Base-by-base conservation (phyloP, 2,329 filamentous ascomycete species). In the Pezicula radicicola region DNA sequence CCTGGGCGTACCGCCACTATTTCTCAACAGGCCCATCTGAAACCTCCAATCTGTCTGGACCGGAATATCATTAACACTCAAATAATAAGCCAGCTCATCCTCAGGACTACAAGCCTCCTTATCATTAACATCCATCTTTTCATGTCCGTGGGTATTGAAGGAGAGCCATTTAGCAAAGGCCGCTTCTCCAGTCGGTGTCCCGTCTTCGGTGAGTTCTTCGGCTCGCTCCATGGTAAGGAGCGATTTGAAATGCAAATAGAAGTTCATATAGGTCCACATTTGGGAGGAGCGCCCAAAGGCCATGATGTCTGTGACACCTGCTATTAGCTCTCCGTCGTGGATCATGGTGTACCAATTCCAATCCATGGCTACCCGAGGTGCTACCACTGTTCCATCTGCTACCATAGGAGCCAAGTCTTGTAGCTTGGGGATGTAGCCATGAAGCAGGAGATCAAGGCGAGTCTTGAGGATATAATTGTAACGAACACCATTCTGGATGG, bases 271-370 rank as follows among this genome's bases (percentile, higher is more conserved):
- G 0, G 57, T 58, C 47, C 57, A 59, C 53, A 59, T 59, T 21
- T 49, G 48, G 21, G 50, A 49, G 18, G 57, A 50, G 2, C 53
- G 51, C 4, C 57, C 57, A 35, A 59, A 59, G 6, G 57, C 57
- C n/a, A 53, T 58, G 36, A 59, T 58, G 42, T 59, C 57, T 18
- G 53, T 58, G 19, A 58, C 55, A 10, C 57, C 57, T 21, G 57
- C 55, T 18, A 54, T 55, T 25, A 58, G 46, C 35, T 54, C 51
- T 18, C 55, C 57, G 21, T 58, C 55, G 46, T 59, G 57, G 10
- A 58, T 54, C 53, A 59, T 56, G 3, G 55, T 48, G 39, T 59
- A 56, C 57, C 57, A 59, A 3, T 55, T 58, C 57, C 57, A 59
- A 36, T 59, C 57, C 27, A 59, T 47, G 4, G 53, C 51, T n/a